Evolutionary conservation across 768 basidiomycete species (phyloP).

Genomic region (Phaffia australis): DNA sequence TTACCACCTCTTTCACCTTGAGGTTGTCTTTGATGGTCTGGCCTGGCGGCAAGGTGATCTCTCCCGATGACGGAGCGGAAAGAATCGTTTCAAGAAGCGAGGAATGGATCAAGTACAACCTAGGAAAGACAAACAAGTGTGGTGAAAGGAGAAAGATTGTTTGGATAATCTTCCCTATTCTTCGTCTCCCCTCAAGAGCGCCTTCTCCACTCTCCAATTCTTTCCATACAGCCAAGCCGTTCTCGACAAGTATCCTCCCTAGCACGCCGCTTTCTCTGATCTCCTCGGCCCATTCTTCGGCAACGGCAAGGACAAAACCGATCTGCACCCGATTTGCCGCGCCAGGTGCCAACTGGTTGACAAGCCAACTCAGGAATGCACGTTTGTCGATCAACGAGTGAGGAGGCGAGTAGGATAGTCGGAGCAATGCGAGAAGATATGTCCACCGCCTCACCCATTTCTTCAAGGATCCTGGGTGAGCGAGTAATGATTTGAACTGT

Average conservation of each 20-base stretch:
- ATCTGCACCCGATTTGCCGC: slow-evolving; percentile 19
- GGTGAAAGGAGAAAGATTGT: slow-evolving; percentile 16
- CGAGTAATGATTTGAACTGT: slow-evolving; percentile 18
- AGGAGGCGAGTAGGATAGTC: background rate
- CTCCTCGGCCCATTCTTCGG: slow-evolving; percentile 12
- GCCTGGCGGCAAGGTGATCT: slow-evolving; percentile 11
- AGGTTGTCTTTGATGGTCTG: slow-evolving; percentile 12
- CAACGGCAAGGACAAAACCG: slow-evolving; percentile 17
- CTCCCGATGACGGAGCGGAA: background rate
- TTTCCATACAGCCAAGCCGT: slow-evolving; percentile 2
- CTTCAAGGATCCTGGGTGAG: slow-evolving; percentile 10
- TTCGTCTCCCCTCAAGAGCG: slow-evolving; percentile 1
- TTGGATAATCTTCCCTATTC: slow-evolving; percentile 13
- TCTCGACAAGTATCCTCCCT: slow-evolving; percentile 14
- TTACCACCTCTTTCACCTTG: slow-evolving; percentile 5
- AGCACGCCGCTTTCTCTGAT: slow-evolving; percentile 11
- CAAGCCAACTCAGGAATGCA: slow-evolving; percentile 14
- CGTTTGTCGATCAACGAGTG: slow-evolving; percentile 19
- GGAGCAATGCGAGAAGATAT: background rate
- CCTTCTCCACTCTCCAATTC: slow-evolving; percentile 8
- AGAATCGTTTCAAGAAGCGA: slow-evolving; percentile 9
- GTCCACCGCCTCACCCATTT: slow-evolving; percentile 21
- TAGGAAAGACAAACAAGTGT: slow-evolving; percentile 22
- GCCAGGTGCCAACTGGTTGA: slow-evolving; percentile 5
- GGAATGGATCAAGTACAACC: slow-evolving; percentile 1